These are phyloP conservation scores for Malus hybrid DNA, from an alignment of 331 rosid species.

Conservation along the genomic window DNA sequence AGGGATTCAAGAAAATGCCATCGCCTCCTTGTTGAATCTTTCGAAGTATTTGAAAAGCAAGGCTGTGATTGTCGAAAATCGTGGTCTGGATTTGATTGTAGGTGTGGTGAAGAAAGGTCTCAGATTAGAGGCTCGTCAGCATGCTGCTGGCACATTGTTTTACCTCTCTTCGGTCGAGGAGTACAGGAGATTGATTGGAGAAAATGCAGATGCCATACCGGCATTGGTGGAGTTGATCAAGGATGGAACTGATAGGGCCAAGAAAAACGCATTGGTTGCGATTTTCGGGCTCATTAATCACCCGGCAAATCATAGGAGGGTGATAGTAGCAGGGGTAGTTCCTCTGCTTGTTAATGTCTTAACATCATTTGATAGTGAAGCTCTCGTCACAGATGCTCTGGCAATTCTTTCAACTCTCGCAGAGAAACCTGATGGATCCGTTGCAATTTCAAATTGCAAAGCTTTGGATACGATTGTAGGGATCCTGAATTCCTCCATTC, in stretches of 20 bases:
- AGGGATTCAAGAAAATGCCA: constrained; percentile 50
- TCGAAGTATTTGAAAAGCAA: constrained; percentile 54
- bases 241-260: constrained; percentile 36
- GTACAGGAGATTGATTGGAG: constrained; percentile 43
- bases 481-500: constrained; percentile 39
- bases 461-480: constrained; percentile 30
- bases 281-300: constrained; percentile 46
- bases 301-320: constrained; percentile 44
- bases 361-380: constrained; percentile 35
- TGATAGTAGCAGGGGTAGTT: constrained; percentile 39
- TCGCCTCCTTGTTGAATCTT: constrained; percentile 66
- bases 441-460: constrained; percentile 26
- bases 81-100: constrained; percentile 49
- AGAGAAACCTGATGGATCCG: constrained; percentile 49
- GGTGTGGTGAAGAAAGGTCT: constrained; percentile 41
- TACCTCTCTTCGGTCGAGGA: constrained; percentile 67
- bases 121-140: constrained; percentile 44
- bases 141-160: constrained; percentile 62
- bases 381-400: constrained; percentile 44
- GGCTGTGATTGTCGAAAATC: constrained; percentile 32
- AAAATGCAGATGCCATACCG: constrained; percentile 44
- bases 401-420: constrained; percentile 63
- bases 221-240: constrained; percentile 43
- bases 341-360: constrained; percentile 40
- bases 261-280: constrained; percentile 71